Percentiles rank a stretch among this genome's conserved stretches.
phyloP scores from a whole-genome alignment of 495 filamentous ascomycete species.

The Parachaetomium inaequale region DNA sequence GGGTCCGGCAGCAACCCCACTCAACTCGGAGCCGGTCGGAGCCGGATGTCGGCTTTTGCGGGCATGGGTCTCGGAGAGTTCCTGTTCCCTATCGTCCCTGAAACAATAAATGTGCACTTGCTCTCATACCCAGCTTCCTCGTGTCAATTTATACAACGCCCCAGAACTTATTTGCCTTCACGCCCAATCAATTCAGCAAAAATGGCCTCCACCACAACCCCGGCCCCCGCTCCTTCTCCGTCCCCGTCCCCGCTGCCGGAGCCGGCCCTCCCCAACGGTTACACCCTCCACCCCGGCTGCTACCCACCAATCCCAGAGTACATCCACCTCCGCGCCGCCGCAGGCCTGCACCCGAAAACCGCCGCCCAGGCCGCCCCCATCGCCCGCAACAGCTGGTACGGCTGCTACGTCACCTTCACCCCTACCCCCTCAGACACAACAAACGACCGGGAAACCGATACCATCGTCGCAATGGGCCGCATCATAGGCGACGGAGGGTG shows the following conservation, averaged over 20 bases:
- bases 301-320: slow-evolving; percentile 40
- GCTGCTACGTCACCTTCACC: slow-evolving; percentile 39
- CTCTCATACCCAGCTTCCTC: too few species aligned
- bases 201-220: not conserved
- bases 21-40: not conserved
- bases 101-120: too few species aligned
- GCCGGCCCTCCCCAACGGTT: slow-evolving; percentile 31
- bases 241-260: not conserved
- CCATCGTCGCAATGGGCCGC: slow-evolving; percentile 49
- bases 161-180: not conserved
- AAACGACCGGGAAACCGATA: not conserved
- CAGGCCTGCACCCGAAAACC: slow-evolving; percentile 39
- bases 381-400: slow-evolving; percentile 41
- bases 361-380: slow-evolving; percentile 37
- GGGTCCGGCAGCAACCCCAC: not conserved
- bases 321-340: slow-evolving; percentile 35
- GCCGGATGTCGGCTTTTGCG: not conserved
- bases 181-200: not conserved
- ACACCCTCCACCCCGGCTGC: slow-evolving; percentile 37
- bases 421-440: not conserved
- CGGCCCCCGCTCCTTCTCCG: not conserved
- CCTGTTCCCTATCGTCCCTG: too few species aligned
- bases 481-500: slow-evolving; percentile 53
- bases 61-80: not conserved
- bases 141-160: too few species aligned